Evolutionary conservation across 768 basidiomycete genomes (phyloP).

Genomic region (Kockovaella imperatae): DNA sequence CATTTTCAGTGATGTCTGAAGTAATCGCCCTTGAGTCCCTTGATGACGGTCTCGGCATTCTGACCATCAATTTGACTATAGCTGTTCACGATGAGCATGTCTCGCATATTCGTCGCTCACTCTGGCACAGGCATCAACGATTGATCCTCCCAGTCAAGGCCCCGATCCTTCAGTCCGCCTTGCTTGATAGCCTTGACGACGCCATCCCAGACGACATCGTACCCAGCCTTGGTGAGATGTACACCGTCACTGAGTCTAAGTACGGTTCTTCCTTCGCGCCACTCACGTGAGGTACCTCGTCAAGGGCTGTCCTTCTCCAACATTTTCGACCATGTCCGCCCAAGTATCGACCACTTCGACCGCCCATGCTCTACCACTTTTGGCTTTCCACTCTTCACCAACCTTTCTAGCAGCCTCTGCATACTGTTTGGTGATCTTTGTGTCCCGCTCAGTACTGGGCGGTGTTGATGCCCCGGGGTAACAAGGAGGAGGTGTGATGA

Average conservation of each 20-base stretch:
- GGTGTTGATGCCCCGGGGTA: background rate
- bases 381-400: slow-evolving; percentile 7
- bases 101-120: background rate
- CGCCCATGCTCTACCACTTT: background rate
- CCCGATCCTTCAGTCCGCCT: slow-evolving; percentile 11
- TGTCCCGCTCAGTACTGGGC: background rate
- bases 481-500: slow-evolving; percentile 15
- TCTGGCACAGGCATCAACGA: background rate
- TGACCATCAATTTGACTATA: background rate
- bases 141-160: slow-evolving; percentile 12
- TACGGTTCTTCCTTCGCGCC: background rate
- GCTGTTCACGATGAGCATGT: background rate
- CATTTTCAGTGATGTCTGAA: too few relatives aligned
- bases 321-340: background rate
- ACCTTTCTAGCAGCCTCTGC: slow-evolving; percentile 7
- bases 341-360: background rate
- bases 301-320: background rate
- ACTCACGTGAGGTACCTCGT: background rate
- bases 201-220: background rate
- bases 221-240: background rate
- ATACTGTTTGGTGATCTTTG: slow-evolving; percentile 4
- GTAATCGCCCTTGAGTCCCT: background rate
- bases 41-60: background rate
- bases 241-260: background rate
- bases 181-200: slow-evolving; percentile 2